phyloP scores from a whole-genome alignment of 345 rosid species.

The Clarkia xantiana region DNA sequence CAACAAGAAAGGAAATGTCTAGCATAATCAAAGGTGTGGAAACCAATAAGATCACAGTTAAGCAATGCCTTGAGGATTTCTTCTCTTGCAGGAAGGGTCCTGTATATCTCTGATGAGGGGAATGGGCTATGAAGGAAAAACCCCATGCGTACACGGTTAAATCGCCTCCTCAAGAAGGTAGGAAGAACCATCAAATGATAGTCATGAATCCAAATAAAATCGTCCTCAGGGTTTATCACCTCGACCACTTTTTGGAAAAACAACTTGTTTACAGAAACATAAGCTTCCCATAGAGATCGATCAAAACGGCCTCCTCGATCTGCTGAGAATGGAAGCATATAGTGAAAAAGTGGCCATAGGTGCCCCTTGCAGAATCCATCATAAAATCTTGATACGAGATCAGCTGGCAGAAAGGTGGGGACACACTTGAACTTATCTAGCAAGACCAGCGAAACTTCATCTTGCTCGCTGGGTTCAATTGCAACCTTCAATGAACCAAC shows the following conservation, averaged over 20 bases:
- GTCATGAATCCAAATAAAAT: slow-evolving; percentile 34
- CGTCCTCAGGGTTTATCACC: slow-evolving; percentile 28
- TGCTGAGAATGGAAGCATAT: slow-evolving; percentile 27
- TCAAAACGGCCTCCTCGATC: slow-evolving; percentile 24
- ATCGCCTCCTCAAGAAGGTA: slow-evolving; percentile 24
- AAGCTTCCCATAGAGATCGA: slow-evolving; percentile 29
- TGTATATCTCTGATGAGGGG: slow-evolving; percentile 32
- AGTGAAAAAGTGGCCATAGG: slow-evolving; percentile 32
- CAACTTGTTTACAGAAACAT: slow-evolving; percentile 25
- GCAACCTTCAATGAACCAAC: slow-evolving; percentile 25
- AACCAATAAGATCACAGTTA: slow-evolving; percentile 30
- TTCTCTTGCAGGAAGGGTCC: slow-evolving; percentile 30
- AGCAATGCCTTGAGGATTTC: slow-evolving; percentile 28
- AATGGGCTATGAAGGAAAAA: slow-evolving; percentile 36
- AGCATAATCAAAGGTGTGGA: slow-evolving; percentile 38
- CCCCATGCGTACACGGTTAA: slow-evolving; percentile 26
- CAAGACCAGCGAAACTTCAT: slow-evolving; percentile 21
- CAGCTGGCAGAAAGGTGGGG: slow-evolving; percentile 30
- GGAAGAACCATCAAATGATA: slow-evolving; percentile 37
- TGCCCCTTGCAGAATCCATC: slow-evolving; percentile 35
- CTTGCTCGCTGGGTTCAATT: slow-evolving; percentile 22
- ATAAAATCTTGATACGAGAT: slow-evolving; percentile 17
- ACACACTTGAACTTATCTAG: slow-evolving; percentile 27
- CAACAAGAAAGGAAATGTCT: slow-evolving; percentile 37
- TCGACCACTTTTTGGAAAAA: slow-evolving; percentile 26